Conservation (phyloP, 2,329 filamentous ascomycete species). For the Peltaster fructicola region DNA sequence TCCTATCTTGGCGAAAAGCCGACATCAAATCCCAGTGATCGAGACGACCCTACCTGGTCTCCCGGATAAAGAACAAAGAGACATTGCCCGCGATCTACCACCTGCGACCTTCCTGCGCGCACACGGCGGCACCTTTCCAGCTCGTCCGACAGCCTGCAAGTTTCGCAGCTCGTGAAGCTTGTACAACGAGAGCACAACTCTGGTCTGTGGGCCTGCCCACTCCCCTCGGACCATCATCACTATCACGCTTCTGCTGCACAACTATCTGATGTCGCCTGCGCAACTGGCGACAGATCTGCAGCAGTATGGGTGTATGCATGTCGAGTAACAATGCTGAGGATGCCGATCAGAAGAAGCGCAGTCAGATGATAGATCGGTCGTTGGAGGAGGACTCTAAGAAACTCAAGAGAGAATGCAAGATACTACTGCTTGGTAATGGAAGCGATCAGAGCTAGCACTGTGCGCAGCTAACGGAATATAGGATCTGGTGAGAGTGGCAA, state of each 20-base stretch:
- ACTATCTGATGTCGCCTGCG: conserved; percentile 12
- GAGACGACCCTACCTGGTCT: too few species aligned
- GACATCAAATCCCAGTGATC: too few species aligned
- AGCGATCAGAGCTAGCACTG: not conserved
- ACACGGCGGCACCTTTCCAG: too few species aligned
- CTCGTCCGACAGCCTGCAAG: too few species aligned
- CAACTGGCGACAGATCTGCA: conserved; percentile 8
- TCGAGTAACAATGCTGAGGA: conserved; percentile 73
- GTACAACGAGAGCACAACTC: too few species aligned
- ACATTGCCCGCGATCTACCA: too few species aligned
- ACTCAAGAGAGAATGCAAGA: conserved; percentile 96
- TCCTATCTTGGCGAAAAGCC: too few species aligned
- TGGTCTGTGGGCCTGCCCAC: too few species aligned
- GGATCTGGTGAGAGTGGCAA: conserved; percentile 97
- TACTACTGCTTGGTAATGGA: conserved; percentile 65
- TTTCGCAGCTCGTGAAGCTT: too few species aligned
- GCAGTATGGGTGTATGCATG: conserved; percentile 77
- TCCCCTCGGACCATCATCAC: conserved; percentile 1
- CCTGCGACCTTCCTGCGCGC: too few species aligned
- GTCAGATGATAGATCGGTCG: conserved; percentile 83
- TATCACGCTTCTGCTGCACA: conserved; percentile 9
- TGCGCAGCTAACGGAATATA: conserved; percentile 23
- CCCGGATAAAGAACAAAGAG: too few species aligned
- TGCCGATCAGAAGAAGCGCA: conserved; percentile 85
- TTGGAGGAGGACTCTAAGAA: conserved; percentile 88